Evolutionary conservation across 371 early-diverging fungal species (phyloP).

Genomic region (Batkoa obscura): DNA sequence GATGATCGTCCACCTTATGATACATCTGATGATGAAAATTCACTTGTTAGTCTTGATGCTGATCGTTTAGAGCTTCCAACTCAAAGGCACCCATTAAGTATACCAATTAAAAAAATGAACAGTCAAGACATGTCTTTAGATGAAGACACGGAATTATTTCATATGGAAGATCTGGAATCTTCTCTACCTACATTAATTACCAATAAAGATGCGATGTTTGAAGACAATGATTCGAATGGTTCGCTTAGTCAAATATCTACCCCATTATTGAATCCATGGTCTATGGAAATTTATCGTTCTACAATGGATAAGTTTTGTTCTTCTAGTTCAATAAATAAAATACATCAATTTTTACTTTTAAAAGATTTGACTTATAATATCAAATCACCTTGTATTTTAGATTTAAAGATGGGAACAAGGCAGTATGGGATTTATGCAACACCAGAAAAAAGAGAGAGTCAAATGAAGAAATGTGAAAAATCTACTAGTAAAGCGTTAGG

Average conservation of each 20-base stretch:
- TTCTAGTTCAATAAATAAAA: conserved; percentile 5
- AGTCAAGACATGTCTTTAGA: too few relatives aligned
- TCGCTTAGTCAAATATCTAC: neutral
- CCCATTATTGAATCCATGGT: conserved; percentile 28
- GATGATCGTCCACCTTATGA: neutral
- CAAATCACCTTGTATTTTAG: conserved; percentile 76
- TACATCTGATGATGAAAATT: neutral
- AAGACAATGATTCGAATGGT: too few relatives aligned
- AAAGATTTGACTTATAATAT: conserved; percentile 81
- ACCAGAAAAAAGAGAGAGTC: conserved; percentile 57
- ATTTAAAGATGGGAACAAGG: conserved; percentile 94
- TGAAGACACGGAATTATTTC: conserved; percentile 11
- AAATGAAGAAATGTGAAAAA: conserved; percentile 72
- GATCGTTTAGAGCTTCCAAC: neutral
- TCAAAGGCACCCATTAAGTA: neutral
- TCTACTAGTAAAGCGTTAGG: conserved; percentile 81
- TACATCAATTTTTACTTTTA: conserved; percentile 46
- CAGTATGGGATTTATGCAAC: conserved; percentile 85
- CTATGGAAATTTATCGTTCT: conserved; percentile 17
- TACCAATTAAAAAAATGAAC: neutral
- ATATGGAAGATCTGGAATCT: conserved; percentile 16
- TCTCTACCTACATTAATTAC: neutral
- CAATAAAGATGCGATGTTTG: too few relatives aligned
- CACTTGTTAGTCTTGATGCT: neutral
- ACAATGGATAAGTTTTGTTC: conserved; percentile 16